A percentile compares a stretch with the other conserved stretches of the same genome.
phyloP scores from a whole-genome alignment of 768 basidiomycete genomes.

The Symmetrospora coprosmae region DNA sequence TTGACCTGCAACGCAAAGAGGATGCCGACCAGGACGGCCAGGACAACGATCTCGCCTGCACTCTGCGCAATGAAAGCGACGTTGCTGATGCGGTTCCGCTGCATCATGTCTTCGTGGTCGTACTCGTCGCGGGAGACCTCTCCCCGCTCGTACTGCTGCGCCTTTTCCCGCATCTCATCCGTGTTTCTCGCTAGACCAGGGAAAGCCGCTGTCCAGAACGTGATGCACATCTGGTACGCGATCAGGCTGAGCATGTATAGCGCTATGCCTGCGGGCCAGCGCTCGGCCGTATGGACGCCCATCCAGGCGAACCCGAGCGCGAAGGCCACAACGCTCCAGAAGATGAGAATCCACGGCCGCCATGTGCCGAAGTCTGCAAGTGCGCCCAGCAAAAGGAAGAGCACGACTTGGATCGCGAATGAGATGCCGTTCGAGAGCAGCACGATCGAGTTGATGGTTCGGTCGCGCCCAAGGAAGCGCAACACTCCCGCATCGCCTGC shows the following conservation, averaged over 20 bases:
- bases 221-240: constrained; percentile 24
- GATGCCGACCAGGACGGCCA: constrained; percentile 35
- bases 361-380: constrained; percentile 36
- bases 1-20: constrained; percentile 26
- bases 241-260: constrained; percentile 34
- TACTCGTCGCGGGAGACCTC: constrained; percentile 23
- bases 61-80: constrained; percentile 30
- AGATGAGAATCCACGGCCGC: constrained; percentile 35
- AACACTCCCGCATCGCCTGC: constrained; percentile 11
- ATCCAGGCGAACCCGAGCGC: constrained; percentile 36
- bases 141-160: constrained; percentile 30
- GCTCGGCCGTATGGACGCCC: constrained; percentile 25
- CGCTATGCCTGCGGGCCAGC: constrained; percentile 33
- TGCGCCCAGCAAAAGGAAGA: constrained; percentile 34
- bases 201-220: constrained; percentile 37
- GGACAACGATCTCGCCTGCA: constrained; percentile 30
- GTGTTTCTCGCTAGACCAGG: constrained; percentile 35
- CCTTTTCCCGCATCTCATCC: constrained; percentile 35
- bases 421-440: constrained; percentile 36
- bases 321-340: constrained; percentile 33
- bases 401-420: constrained; percentile 34
- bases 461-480: neutral
- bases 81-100: constrained; percentile 34
- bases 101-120: constrained; percentile 32
- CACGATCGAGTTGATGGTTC: neutral